These are phyloP conservation scores for Colletotrichum gloeosporioides DNA, from an alignment of 2,329 filamentous ascomycete species.

Conservation along the genomic window DNA sequence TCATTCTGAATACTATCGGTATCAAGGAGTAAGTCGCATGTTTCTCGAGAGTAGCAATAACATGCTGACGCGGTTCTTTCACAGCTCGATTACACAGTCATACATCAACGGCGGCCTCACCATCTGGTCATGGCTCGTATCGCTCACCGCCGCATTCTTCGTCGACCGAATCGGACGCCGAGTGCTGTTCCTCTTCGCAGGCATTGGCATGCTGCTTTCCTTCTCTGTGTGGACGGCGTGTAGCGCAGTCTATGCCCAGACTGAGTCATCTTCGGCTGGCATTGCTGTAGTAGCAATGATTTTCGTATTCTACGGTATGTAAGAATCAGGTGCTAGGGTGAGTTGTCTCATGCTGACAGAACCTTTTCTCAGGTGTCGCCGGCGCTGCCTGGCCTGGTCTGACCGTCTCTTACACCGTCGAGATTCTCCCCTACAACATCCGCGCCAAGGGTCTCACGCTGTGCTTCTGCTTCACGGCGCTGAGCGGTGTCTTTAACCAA, in stretches of 20 bases:
- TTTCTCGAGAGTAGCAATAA: accelerated
- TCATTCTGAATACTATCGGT: constrained; percentile 1
- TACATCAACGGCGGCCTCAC: constrained; percentile 23
- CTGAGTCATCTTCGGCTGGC: not conserved
- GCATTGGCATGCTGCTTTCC: constrained; percentile 29
- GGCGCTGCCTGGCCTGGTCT: constrained; percentile 45
- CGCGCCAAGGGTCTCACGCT: constrained; percentile 24
- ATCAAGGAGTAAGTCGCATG: constrained; percentile 2
- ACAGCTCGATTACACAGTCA: constrained; percentile 1
- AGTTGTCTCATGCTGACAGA: accelerated
- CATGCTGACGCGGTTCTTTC: not conserved
- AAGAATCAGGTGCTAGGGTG: accelerated
- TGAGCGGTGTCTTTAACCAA: constrained; percentile 40
- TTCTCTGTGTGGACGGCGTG: constrained; percentile 30
- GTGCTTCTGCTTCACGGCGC: constrained; percentile 22
- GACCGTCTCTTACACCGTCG: constrained; percentile 44
- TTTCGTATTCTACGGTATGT: constrained; percentile 16
- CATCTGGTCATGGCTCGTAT: constrained; percentile 31
- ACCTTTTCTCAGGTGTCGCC: not conserved
- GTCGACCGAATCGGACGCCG: constrained; percentile 34
- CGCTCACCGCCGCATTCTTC: constrained; percentile 27
- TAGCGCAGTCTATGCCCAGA: constrained; percentile 14
- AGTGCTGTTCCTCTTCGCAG: constrained; percentile 21
- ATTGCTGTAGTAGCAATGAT: constrained; percentile 22
- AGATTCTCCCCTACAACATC: constrained; percentile 11